These are phyloP conservation scores for Pestalotiopsis sp. DNA, from an alignment of 2,329 filamentous ascomycete genomes.

Conservation along the genomic window DNA sequence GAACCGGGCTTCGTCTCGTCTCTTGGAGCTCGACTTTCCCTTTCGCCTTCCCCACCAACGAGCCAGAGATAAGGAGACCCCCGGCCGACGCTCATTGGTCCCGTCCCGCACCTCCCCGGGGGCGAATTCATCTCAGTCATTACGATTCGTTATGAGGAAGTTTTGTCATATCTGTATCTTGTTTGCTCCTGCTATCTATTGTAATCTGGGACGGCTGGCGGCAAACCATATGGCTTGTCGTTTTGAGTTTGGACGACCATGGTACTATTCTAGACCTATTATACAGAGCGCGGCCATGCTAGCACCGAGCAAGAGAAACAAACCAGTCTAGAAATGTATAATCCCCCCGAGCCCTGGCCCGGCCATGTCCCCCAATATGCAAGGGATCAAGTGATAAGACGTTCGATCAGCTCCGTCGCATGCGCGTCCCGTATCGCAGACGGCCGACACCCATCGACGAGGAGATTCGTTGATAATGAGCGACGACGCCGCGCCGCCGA, in stretches of 20 bases:
- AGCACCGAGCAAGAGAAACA: background rate
- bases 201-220: background rate
- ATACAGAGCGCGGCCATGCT: background rate
- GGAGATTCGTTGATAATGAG: background rate
- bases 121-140: conserved; percentile 2
- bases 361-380: background rate
- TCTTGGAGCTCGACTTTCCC: background rate
- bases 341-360: background rate
- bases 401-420: background rate
- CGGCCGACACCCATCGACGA: background rate
- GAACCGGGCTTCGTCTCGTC: conserved; percentile 7
- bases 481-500: conserved; percentile 6
- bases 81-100: background rate
- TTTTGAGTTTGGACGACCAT: background rate
- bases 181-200: background rate
- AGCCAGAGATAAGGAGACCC: background rate
- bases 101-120: background rate
- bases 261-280: background rate
- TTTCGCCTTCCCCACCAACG: background rate
- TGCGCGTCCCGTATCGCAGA: background rate
- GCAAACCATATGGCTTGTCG: background rate
- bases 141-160: background rate
- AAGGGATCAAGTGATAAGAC: conserved; percentile 2
- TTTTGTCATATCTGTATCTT: background rate
- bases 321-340: background rate